Base-by-base conservation (phyloP, 1,284 basidiomycete species). In the Fereydounia khargensis region DNA sequence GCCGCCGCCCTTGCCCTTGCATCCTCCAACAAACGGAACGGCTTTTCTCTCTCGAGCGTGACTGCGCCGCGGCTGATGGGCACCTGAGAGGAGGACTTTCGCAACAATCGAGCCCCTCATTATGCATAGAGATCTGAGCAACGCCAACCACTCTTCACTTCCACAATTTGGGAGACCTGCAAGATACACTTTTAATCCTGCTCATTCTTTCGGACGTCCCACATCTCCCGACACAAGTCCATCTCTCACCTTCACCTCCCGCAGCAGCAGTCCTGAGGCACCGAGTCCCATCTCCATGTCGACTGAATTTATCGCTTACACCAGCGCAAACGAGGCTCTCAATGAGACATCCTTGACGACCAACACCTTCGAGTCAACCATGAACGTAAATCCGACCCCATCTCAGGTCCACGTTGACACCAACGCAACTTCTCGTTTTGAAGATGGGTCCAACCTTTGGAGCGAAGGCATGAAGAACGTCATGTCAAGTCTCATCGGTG, bases 401-500 rank as follows among this genome's bases (percentile, higher is more conserved):
- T 6, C 28, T 11, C 28, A 30, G 28, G 28, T 14, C 6, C 6
- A 30, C 25, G 25, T 27, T 14, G 14, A 27, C 25, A 14, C 25
- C 25, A 27, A 14, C 28, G 17, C 28, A n/a, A n/a, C 27, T 24
- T 44, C 47, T 7, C 24, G 24, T 8, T n/a, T 56, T 18, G 50
- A 60, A 42, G 52, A 51, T 24, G 52, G 49, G 27, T 56, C 58
- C 6, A 42, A 57, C 17, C 32, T 47, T 10, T 62, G 59, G 59
- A 39, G 59, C 6, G 53, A 57, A 23, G 50, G 59, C 20, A 62
- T 62, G 59, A 57, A 50, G 33, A 54, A 50, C n/a, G 42, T 62
- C 22, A 50, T 55, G 47, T 50, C 43, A 41, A 54, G 54, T 34
- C 44, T 62, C 16, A 62, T 54, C 16, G 59, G 59, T 6, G 54